phyloP scores from a whole-genome alignment of 768 basidiomycete genomes.

The Amyloporia xantha region DNA sequence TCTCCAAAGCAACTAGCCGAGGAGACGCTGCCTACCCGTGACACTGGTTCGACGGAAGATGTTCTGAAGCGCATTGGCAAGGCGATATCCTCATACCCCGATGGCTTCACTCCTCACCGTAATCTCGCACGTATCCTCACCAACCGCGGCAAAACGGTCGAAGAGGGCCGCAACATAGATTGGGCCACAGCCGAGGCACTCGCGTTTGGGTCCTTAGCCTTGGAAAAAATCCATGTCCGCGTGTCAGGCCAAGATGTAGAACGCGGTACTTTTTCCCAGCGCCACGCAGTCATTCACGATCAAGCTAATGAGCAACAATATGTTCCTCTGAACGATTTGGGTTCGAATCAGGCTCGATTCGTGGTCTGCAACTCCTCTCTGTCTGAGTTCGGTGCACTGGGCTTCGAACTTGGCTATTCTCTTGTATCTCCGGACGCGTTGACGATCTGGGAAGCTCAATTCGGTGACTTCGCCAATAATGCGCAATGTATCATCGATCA shows the following conservation, averaged over 20 bases:
- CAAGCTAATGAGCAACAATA: constrained; percentile 90
- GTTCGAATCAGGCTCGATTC: constrained; percentile 84
- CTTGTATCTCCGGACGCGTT: constrained; percentile 90
- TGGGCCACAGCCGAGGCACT: constrained; percentile 99
- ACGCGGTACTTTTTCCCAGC: constrained; percentile 97
- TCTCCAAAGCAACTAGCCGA: constrained; percentile 94
- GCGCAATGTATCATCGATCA: constrained; percentile 98
- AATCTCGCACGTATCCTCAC: constrained; percentile 91
- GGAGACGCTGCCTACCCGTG: constrained; percentile 81
- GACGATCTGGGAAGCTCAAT: constrained; percentile 98
- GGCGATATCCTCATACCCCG: constrained; percentile 79
- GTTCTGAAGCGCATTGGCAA: constrained; percentile 81
- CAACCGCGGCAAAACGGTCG: constrained; percentile 83
- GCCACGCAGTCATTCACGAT: constrained; percentile 95
- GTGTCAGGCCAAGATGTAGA: constrained; percentile 98
- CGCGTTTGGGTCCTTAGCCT: constrained; percentile 87
- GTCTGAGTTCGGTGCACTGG: constrained; percentile 91
- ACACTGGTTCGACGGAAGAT: constrained; percentile 75
- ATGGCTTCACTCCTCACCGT: constrained; percentile 80
- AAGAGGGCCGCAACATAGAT: constrained; percentile 89
- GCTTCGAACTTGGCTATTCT: constrained; percentile 98
- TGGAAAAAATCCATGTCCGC: constrained; percentile 92
- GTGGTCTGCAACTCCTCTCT: constrained; percentile 95
- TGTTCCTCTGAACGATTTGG: constrained; percentile 83
- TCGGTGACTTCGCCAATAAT: constrained; percentile 97